phyloP scores from a whole-genome alignment of 2,329 filamentous ascomycete genomes.

The Bipolaris sorokiniana region DNA sequence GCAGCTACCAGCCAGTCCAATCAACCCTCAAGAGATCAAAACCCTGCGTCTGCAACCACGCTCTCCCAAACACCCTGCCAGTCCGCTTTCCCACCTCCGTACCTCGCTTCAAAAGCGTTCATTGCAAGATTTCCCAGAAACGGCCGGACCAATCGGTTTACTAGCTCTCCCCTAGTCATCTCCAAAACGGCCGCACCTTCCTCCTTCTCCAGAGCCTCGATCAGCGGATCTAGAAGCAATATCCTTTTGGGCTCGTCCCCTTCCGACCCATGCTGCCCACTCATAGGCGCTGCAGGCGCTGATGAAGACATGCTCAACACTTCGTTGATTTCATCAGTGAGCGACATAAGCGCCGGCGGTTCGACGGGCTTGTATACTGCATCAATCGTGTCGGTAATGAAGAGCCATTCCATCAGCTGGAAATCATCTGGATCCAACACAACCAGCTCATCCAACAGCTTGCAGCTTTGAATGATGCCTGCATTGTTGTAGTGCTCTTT shows the following conservation, averaged over 20 bases:
- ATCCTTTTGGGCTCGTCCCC: slow-evolving; percentile 37
- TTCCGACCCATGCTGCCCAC: slow-evolving; percentile 1
- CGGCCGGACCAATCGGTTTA: slow-evolving; percentile 78
- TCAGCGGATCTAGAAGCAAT: slow-evolving; percentile 53
- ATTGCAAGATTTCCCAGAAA: slow-evolving; percentile 95
- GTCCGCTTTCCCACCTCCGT: slow-evolving; percentile 70
- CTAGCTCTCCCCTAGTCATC: slow-evolving; percentile 65
- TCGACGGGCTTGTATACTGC: slow-evolving; percentile 79
- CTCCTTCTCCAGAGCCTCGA: slow-evolving; percentile 41
- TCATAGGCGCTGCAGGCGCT: slow-evolving; percentile 6
- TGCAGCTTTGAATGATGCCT: slow-evolving; percentile 87
- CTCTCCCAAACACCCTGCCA: slow-evolving; percentile 42
- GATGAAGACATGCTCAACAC: slow-evolving; percentile 57
- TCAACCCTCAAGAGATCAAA: background rate
- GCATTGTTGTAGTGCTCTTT: slow-evolving; percentile 77
- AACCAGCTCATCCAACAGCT: slow-evolving; percentile 87
- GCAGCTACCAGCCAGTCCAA: background rate
- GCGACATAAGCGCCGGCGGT: slow-evolving; percentile 71
- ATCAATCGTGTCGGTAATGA: slow-evolving; percentile 95
- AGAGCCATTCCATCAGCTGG: slow-evolving; percentile 97
- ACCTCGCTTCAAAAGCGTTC: slow-evolving; percentile 89
- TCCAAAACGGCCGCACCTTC: slow-evolving; percentile 56
- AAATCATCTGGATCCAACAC: slow-evolving; percentile 91
- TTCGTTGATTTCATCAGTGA: slow-evolving; percentile 85
- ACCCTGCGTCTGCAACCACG: slow-evolving; percentile 38